Base-by-base conservation (phyloP, 768 basidiomycete species). In the Pleurotus tuber-regium region DNA sequence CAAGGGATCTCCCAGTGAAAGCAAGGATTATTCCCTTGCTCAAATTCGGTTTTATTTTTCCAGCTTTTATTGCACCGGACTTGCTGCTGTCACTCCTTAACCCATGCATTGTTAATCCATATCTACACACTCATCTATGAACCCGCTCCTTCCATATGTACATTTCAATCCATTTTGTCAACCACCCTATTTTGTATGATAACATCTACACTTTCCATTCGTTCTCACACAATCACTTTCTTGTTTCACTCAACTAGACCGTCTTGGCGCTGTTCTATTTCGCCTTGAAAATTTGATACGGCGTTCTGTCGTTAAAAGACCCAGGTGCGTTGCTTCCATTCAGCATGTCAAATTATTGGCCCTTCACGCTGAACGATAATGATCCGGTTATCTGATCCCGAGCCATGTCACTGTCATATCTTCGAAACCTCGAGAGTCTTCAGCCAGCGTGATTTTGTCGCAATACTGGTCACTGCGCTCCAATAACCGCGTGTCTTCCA, bases 151-250 rank as follows among this genome's bases (percentile, higher is more conserved):
- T 25, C 40, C 40, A 42, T 42, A 21, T 42, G 40, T 25, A 19
- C 40, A 42, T 42, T 46, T 46, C 43, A 9, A 26, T 31, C 30
- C 31, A 31, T 48, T 48, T 31, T 48, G 30, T 4, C 28, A 25
- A 35, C 19, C 35, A 48, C 46, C 46, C 46, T 33, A 48, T 23
- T 24, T 36, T n/a, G 46, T 48, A 48, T 48, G 46, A 48, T 48
- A 48, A 29, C 46, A 48, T 25, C 23, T 18, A 19, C n/a, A n/a
- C n/a, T n/a, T n/a, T n/a, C n/a, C n/a, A n/a, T n/a, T n/a, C n/a
- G n/a, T n/a, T n/a, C n/a, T n/a, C n/a, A n/a, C n/a, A n/a, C n/a
- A n/a, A n/a, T n/a, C n/a, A 38, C n/a, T 14, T 8, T 38, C 35
- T 19, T n/a, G n/a, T 19, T 16, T 16, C 35, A 38, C 21, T 38